phyloP scores from a whole-genome alignment of 75 land plant species.

The Picea sitchensis region DNA sequence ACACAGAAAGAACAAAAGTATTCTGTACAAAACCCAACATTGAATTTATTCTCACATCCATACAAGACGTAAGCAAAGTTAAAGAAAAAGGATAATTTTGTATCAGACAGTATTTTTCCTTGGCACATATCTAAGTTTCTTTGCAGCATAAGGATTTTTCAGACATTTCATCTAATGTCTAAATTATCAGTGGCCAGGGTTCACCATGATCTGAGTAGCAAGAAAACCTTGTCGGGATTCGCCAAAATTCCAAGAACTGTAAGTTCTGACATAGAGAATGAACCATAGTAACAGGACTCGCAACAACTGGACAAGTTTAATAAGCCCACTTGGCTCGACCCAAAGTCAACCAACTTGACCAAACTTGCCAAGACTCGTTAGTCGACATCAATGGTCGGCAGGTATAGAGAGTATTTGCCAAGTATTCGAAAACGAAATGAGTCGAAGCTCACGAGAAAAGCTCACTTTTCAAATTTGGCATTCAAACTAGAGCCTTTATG shows the following conservation, averaged over 20 bases:
- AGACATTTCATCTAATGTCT: not conserved
- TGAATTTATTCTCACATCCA: not conserved
- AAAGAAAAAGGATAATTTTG: not conserved
- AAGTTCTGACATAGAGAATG: not conserved
- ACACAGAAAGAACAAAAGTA: too few species aligned
- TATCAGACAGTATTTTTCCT: not conserved
- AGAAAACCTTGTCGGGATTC: not conserved
- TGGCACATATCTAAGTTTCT: not conserved
- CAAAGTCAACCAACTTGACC: too few species aligned
- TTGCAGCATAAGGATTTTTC: not conserved
- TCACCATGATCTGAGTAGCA: not conserved
- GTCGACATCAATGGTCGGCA: too few species aligned
- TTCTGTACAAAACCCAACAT: too few species aligned
- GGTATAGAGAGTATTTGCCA: too few species aligned
- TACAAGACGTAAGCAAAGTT: not conserved
- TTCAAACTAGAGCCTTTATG: too few species aligned
- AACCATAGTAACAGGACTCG: not conserved
- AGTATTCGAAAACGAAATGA: too few species aligned
- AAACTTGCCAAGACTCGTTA: too few species aligned
- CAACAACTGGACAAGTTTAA: not conserved
- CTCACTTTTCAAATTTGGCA: too few species aligned
- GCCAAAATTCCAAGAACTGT: not conserved
- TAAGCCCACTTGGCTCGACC: not conserved
- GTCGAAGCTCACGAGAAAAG: too few species aligned
- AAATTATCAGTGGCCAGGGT: not conserved